Percentiles rank a stretch among this genome's conserved stretches.
phyloP scores from a whole-genome alignment of 371 early-diverging fungal species.

The Nematocida sp. region DNA sequence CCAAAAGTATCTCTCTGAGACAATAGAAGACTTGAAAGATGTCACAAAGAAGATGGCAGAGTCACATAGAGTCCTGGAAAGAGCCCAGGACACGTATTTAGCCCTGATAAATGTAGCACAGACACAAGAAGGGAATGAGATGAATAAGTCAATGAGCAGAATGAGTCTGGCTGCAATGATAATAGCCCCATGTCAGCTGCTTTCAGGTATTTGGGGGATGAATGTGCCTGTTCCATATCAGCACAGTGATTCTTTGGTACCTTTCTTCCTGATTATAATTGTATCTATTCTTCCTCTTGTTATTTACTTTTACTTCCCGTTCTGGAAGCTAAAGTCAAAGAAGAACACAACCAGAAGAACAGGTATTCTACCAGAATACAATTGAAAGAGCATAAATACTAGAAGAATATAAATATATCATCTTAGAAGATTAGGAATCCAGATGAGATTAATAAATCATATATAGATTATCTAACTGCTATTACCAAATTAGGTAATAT shows the following conservation, averaged over 20 bases:
- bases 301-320: conserved; percentile 22
- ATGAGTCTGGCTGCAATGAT: conserved; percentile 58
- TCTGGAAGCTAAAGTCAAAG: background rate
- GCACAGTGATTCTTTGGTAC: conserved; percentile 15
- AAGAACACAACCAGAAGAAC: background rate
- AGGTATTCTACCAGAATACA: background rate
- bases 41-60: conserved; percentile 49
- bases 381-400: background rate
- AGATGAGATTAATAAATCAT: too few species aligned
- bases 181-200: conserved; percentile 59
- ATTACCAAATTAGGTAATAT: too few species aligned
- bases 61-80: conserved; percentile 50
- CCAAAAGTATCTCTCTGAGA: conserved; percentile 19
- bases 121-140: conserved; percentile 58
- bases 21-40: conserved; percentile 49
- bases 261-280: conserved; percentile 45
- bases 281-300: conserved; percentile 23
- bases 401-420: too few species aligned
- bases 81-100: conserved; percentile 60
- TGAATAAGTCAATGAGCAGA: conserved; percentile 60
- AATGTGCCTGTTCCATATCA: conserved; percentile 59
- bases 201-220: conserved; percentile 64
- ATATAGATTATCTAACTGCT: too few species aligned
- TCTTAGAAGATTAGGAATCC: too few species aligned
- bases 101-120: conserved; percentile 60